These are phyloP conservation scores for Scenedesmus sp. DNA, from an alignment of 163 green algal species.

Conservation along the genomic window DNA sequence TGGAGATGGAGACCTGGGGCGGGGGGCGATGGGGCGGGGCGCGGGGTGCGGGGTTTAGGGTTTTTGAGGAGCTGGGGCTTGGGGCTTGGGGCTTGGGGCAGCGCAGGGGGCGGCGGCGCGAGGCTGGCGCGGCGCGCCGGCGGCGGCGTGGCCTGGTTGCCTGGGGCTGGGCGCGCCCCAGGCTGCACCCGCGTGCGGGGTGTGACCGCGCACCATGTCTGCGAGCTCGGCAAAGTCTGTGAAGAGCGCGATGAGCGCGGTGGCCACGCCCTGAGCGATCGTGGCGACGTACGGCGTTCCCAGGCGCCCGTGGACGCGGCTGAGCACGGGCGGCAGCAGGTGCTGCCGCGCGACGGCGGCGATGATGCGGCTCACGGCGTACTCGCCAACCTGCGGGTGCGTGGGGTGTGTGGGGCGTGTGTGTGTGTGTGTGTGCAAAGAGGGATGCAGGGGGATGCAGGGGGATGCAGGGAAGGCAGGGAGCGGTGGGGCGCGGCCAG, in stretches of 20 bases:
- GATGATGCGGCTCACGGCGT: slow-evolving; percentile 51
- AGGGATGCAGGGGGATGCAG: too few relatives aligned
- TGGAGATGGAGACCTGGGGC: slow-evolving; percentile 47
- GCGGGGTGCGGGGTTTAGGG: too few relatives aligned
- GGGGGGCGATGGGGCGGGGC: not conserved
- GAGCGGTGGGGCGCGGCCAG: slow-evolving; percentile 18
- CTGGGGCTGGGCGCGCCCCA: too few relatives aligned
- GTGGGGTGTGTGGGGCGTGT: too few relatives aligned
- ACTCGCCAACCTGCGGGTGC: slow-evolving; percentile 49
- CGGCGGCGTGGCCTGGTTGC: too few relatives aligned
- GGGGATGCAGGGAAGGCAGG: too few relatives aligned
- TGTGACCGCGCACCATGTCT: not conserved
- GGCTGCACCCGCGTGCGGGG: too few relatives aligned
- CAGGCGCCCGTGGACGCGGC: slow-evolving; percentile 27
- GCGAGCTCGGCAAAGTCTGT: slow-evolving; percentile 29
- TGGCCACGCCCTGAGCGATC: slow-evolving; percentile 10
- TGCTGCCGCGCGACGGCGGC: slow-evolving; percentile 43
- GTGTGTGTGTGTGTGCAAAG: too few relatives aligned
- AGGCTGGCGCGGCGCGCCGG: too few relatives aligned
- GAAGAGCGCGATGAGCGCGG: slow-evolving; percentile 31
- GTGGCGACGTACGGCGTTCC: slow-evolving; percentile 57
- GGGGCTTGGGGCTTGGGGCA: too few relatives aligned
- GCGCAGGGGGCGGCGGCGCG: too few relatives aligned
- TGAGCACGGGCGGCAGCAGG: slow-evolving; percentile 56
- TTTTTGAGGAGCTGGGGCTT: too few relatives aligned